These are phyloP conservation scores for Schoenoplectus triqueter DNA, from an alignment of 202 grass and related monocot genomes.

Conservation along the genomic window DNA sequence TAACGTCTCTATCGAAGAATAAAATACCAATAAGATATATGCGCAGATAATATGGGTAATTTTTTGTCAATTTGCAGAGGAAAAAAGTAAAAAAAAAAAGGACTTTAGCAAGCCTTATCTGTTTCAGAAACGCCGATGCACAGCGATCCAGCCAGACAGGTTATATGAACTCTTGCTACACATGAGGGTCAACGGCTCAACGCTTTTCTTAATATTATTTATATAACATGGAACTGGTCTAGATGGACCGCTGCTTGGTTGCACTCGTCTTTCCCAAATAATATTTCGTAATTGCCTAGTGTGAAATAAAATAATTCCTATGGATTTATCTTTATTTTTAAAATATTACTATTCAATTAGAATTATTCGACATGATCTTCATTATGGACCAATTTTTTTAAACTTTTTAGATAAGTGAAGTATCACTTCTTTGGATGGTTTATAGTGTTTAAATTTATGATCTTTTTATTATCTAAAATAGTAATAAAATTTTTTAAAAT, in stretches of 20 bases:
- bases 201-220: not conserved
- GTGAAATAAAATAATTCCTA: no score
- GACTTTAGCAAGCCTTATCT: not conserved
- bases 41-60: not conserved
- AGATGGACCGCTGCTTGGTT: not conserved
- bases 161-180: not conserved
- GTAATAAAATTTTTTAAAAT: no score
- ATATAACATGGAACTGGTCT: not conserved
- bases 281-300: no score
- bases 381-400: no score
- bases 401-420: no score
- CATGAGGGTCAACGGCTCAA: not conserved
- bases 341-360: no score
- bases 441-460: no score
- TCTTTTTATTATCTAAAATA: no score
- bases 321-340: no score
- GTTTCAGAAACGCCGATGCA: constrained; percentile 6
- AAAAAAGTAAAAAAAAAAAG: not conserved
- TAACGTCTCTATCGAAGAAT: not conserved
- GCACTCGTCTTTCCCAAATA: no score
- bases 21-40: not conserved
- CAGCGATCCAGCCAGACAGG: not conserved
- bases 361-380: no score
- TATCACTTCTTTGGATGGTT: no score
- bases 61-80: not conserved